Base-by-base conservation (phyloP, 441 rosid species). In the Gossypium schwendimanii region DNA sequence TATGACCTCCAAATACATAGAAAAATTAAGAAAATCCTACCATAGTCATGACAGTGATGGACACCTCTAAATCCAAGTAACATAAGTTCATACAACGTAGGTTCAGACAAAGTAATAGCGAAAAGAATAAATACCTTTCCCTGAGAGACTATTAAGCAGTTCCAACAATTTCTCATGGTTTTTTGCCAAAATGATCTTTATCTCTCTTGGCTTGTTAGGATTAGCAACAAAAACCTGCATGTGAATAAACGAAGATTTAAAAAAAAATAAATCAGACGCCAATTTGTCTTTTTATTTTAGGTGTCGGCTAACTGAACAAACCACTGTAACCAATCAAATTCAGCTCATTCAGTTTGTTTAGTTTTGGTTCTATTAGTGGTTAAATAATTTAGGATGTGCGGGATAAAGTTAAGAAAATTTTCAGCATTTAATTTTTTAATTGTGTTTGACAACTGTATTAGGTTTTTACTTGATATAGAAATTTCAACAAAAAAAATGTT, bases 151-250 rank as follows among this genome's bases (percentile, higher is more conserved):
- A 9, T 75, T 81, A 66, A 95, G 92, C 80, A 95, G 79, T 54
- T 87, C 86, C 68, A 89, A 82, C 83, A 92, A 84, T 57, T 84
- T 88, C 79, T 85, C 95, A 68, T 85, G 90, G 80, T 92, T 91
- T 81, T 87, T 95, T 14, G 92, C 90, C 84, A 95, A 78, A 77
- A 95, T 95, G 81, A 89, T 84, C 74, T 89, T 92, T 49, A 95
- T 81, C 74, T 92, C 96, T 52, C 81, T 85, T 45, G 99, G 98
- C 81, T 95, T 95, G 87, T 90, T 91, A 69, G 98, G 99, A 82
- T 95, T 94, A 28, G 99, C 99, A 63, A 91, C 98, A 81, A 92
- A 95, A 71, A 95, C 91, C 97, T 92, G 82, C 76, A 70, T 6
- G 68, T 9, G 26, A 10, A 63, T 2, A 1, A 49, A 68, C 36